Conservation (phyloP, 2,329 filamentous ascomycete genomes). For the Colletotrichum australisinense region DNA sequence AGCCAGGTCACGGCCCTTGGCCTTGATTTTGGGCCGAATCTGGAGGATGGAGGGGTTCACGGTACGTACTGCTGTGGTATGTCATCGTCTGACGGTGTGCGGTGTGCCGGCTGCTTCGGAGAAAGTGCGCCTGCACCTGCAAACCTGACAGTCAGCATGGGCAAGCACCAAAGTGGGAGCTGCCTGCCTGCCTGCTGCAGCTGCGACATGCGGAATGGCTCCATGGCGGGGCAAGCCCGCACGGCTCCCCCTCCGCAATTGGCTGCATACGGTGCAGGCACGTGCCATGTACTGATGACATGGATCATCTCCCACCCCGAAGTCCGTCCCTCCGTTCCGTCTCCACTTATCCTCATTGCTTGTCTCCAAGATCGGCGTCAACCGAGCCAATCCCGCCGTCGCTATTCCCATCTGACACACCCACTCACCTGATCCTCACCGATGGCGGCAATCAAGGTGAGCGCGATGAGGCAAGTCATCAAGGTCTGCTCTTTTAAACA, state of each 20-base stretch:
- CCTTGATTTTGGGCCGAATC: conserved; percentile 1
- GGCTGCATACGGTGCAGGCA: background rate
- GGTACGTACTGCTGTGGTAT: background rate
- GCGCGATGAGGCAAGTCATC: too few relatives aligned
- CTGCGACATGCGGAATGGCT: conserved; percentile 1
- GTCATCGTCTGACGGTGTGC: background rate
- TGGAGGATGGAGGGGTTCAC: background rate
- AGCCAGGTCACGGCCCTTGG: background rate
- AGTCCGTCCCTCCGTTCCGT: background rate
- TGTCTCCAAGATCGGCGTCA: background rate
- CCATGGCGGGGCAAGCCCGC: conserved; percentile 14
- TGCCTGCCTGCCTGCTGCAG: conserved; percentile 9
- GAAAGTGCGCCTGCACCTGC: background rate
- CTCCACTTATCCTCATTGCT: background rate
- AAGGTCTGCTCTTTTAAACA: background rate
- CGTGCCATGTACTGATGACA: background rate
- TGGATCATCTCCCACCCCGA: conserved; percentile 21
- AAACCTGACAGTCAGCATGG: background rate
- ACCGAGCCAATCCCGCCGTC: conserved; percentile 27
- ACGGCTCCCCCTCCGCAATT: background rate
- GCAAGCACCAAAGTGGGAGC: background rate
- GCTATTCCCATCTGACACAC: background rate
- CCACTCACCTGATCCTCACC: background rate
- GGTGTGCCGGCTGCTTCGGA: conserved; percentile 14
- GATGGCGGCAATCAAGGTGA: background rate